Conservation (phyloP, 2,329 filamentous ascomycete species). For the Fusarium udum region DNA sequence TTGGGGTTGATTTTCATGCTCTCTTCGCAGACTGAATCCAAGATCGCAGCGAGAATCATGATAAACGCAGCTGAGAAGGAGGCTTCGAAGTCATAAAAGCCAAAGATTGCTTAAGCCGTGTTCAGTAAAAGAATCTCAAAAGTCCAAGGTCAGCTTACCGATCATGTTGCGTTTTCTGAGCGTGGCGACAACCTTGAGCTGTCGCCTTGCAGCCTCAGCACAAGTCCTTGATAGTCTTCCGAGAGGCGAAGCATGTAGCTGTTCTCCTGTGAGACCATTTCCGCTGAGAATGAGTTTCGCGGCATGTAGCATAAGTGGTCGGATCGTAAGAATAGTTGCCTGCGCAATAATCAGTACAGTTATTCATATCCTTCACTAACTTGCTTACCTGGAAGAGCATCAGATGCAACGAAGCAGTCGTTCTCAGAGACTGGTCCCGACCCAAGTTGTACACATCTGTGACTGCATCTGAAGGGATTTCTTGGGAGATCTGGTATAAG, state of each 20-base stretch:
- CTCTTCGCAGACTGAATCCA: constrained; percentile 42
- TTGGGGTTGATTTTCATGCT: constrained; percentile 37
- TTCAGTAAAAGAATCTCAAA: neutral
- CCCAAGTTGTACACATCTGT: constrained; percentile 38
- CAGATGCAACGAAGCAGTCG: constrained; percentile 46
- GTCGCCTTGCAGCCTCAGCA: constrained; percentile 43
- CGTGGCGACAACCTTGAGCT: constrained; percentile 43
- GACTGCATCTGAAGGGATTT: constrained; percentile 40
- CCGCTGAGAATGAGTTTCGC: constrained; percentile 43
- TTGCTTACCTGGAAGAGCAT: constrained; percentile 46
- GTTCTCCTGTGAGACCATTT: constrained; percentile 33
- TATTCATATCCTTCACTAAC: accelerated
- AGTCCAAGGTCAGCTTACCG: constrained; percentile 1
- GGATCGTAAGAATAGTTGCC: constrained; percentile 46
- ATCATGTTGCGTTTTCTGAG: constrained; percentile 45
- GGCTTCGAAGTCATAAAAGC: constrained; percentile 42
- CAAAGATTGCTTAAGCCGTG: constrained; percentile 28
- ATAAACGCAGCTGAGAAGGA: constrained; percentile 43
- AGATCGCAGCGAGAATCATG: constrained; percentile 41
- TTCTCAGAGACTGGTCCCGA: constrained; percentile 43
- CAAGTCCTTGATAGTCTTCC: constrained; percentile 44
- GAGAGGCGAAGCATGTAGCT: constrained; percentile 40
- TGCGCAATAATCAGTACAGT: constrained; percentile 6
- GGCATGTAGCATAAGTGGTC: constrained; percentile 44
- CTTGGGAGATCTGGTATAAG: constrained; percentile 40